phyloP scores from a whole-genome alignment of 2,329 filamentous ascomycete species.

The Colletotrichum theobromicola region DNA sequence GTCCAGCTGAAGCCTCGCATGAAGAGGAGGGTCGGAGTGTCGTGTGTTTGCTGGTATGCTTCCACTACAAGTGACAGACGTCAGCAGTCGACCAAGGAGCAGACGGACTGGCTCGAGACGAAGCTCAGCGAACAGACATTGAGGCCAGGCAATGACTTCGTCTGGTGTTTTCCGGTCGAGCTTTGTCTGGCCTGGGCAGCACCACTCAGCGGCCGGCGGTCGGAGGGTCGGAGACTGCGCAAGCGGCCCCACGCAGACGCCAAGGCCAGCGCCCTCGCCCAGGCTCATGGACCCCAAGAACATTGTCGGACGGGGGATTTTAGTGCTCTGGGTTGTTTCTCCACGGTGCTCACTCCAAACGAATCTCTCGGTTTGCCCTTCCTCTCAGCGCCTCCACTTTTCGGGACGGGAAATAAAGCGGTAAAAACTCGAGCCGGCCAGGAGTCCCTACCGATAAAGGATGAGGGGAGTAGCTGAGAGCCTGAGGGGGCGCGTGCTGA shows the following conservation, averaged over 20 bases:
- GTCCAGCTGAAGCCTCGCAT: not conserved
- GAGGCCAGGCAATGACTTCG: not conserved
- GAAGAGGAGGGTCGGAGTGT: not conserved
- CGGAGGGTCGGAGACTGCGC: not conserved
- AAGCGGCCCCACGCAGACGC: slow-evolving; percentile 9
- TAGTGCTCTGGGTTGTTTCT: not conserved
- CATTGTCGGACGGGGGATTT: not conserved
- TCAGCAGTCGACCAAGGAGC: not conserved
- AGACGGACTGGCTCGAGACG: not conserved
- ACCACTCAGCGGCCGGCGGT: not conserved
- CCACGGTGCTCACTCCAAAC: not conserved
- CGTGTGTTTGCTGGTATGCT: not conserved
- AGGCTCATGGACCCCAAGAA: not conserved
- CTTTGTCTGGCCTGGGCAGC: not conserved
- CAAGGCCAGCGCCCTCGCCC: not conserved
- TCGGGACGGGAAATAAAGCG: slow-evolving; percentile 3
- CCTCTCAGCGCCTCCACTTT: not conserved
- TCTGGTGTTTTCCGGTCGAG: not conserved
- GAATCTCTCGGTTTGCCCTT: not conserved
- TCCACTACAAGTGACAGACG: not conserved
- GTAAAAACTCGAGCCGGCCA: not conserved
- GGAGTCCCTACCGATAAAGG: not conserved
- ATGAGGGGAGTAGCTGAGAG: not conserved
- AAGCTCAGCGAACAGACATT: not conserved
- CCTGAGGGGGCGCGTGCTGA: slow-evolving; percentile 1